These are phyloP conservation scores for Exophiala oligosperma DNA, from an alignment of 2,329 filamentous ascomycete genomes.

Conservation along the genomic window DNA sequence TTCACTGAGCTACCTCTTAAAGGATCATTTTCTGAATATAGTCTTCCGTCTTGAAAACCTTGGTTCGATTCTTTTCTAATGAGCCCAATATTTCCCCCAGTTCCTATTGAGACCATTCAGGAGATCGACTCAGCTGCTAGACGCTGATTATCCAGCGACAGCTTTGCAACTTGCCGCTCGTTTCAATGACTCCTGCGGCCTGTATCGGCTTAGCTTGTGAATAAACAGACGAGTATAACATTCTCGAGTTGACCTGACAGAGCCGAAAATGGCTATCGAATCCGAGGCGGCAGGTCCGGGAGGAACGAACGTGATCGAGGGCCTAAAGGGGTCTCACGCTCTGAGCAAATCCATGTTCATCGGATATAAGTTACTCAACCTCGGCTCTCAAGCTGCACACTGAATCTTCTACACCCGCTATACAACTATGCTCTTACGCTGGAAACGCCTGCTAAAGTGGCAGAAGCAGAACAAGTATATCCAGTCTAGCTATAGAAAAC, in stretches of 20 bases:
- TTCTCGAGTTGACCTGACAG: background rate
- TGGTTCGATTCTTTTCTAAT: background rate
- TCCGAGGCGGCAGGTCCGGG: background rate
- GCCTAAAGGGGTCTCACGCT: background rate
- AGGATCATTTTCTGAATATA: background rate
- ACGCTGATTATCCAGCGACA: background rate
- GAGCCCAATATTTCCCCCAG: background rate
- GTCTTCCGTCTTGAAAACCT: background rate
- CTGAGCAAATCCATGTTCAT: background rate
- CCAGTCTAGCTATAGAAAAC: conserved; percentile 32
- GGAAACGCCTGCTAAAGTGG: background rate
- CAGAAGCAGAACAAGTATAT: conserved; percentile 28
- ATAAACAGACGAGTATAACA: background rate
- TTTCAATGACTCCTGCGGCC: too few relatives aligned
- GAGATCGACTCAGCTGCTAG: background rate
- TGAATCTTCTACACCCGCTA: background rate
- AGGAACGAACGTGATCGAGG: background rate
- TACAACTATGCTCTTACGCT: background rate
- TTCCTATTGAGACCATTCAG: background rate
- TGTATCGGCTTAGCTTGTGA: background rate
- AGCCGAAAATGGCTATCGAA: background rate
- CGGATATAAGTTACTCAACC: background rate
- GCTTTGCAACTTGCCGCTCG: background rate
- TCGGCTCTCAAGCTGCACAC: background rate
- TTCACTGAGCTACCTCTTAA: background rate